A percentile compares a stretch with the other conserved stretches of the same genome.
phyloP scores from a whole-genome alignment of 805 yeast genomes.

The Barnettozyma californica region DNA sequence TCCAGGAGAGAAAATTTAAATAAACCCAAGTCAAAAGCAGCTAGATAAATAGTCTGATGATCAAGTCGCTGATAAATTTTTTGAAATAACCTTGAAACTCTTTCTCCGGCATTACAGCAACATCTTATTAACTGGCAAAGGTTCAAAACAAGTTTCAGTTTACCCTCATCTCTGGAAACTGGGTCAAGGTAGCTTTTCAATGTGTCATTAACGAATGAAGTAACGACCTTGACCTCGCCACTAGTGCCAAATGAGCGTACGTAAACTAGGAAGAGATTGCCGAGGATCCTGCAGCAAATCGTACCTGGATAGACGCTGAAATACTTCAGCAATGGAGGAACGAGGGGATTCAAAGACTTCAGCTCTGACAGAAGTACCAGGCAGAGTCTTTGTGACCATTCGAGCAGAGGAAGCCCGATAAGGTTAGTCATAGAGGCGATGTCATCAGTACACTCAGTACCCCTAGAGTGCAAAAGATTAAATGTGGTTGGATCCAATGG shows the following conservation, averaged over 20 bases:
- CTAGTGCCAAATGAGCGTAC: slow-evolving; percentile 13
- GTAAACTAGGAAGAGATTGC: slow-evolving; percentile 26
- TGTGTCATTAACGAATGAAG: slow-evolving; percentile 2
- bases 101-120: slow-evolving; percentile 20
- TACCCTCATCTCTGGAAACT: slow-evolving; percentile 1
- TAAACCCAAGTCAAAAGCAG: slow-evolving; percentile 23
- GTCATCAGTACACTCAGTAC: background rate
- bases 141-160: slow-evolving; percentile 15
- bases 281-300: slow-evolving; percentile 26
- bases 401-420: background rate
- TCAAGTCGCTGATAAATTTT: slow-evolving; percentile 21
- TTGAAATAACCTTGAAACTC: slow-evolving; percentile 13
- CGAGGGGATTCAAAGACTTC: background rate
- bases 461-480: slow-evolving; percentile 8
- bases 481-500: slow-evolving; percentile 17
- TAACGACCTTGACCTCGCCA: background rate
- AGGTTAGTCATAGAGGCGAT: background rate
- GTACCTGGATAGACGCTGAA: slow-evolving; percentile 11
- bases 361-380: slow-evolving; percentile 10
- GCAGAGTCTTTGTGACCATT: slow-evolving; percentile 15
- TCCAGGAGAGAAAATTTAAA: slow-evolving; percentile 29
- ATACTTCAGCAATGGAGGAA: slow-evolving; percentile 9
- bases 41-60: slow-evolving; percentile 10
- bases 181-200: background rate
- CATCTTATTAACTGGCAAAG: slow-evolving; percentile 23